Evolutionary conservation across 2,329 filamentous ascomycete genomes (phyloP), one percentile per base, ranked within the genome.

Genomic region (Pseudohalonectria lignicola): DNA sequence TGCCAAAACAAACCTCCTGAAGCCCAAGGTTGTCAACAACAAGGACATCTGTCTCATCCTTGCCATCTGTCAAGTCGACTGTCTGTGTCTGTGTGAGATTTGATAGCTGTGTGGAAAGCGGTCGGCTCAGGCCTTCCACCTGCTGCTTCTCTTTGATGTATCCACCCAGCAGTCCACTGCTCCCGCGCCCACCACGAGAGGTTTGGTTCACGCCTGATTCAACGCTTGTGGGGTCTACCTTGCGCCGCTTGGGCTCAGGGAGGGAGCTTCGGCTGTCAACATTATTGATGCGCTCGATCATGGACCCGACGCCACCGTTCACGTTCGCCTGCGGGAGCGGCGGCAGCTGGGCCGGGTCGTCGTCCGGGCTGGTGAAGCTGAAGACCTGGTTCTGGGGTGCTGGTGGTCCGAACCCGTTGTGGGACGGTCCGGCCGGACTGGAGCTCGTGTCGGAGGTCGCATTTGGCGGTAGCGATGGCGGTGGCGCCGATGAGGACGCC

Each of bases 1-100:
- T 82, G 31, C 86, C 86, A 51, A 84, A 87, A 59, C 86, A 93
- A 4, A 93, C 81, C 50, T 86, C 77, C 52, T 85, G 75, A 16
- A 78, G 70, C 34, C 66, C 71, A 21, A 76, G 67, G 40, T 83
- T 71, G 31, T 70, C 67, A 12, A 78, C 56, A 26, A 77, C 62
- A 16, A 71, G 59, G 4, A 76, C 51, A 9, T 82, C 74, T 19
- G 77, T 73, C 31, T 82, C 79, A 15, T 64, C 67, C 12, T 26
- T 58, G 66, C 70, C 65, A 41, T 63, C 64, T 13, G 75, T 78
- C 39, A 81, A 57, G 47, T 82, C 73, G n/a, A 77, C 70, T 2
- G 67, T 74, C 42, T 64, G 60, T 16, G 53, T 44, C 3, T 52
- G 40, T 2, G 52, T n/a, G n/a, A n/a, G n/a, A n/a, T n/a, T n/a